A percentile compares a stretch with the other conserved stretches of the same genome.
These are phyloP conservation scores for Vanilla planifolia DNA, from an alignment of 106 monocot genomes.

Conservation along the genomic window DNA sequence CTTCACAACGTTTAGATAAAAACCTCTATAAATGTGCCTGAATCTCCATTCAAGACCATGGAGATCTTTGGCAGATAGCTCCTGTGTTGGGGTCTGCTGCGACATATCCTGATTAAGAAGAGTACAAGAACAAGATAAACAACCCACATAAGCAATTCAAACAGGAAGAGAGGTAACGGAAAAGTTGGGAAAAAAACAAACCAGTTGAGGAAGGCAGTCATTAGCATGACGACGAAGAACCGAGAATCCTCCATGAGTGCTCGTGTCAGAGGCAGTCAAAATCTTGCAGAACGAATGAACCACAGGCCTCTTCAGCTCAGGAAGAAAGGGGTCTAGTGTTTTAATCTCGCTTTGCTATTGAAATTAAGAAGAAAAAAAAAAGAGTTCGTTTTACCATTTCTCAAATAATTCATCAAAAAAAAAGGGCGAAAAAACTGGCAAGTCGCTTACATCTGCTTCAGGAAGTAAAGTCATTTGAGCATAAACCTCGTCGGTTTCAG, in stretches of 20 bases:
- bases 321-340: constrained; percentile 29
- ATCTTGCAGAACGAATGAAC: constrained; percentile 75
- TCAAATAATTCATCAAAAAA: neutral
- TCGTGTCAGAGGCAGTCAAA: constrained; percentile 72
- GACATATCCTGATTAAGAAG: constrained; percentile 39
- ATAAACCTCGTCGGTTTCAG: constrained; percentile 84
- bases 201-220: constrained; percentile 71
- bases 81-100: constrained; percentile 41
- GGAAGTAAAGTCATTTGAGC: constrained; percentile 72
- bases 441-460: constrained; percentile 47
- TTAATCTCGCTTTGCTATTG: constrained; percentile 39
- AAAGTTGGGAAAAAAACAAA: constrained; percentile 10
- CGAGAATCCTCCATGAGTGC: constrained; percentile 86
- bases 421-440: neutral
- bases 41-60: constrained; percentile 61
- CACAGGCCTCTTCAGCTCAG: constrained; percentile 26
- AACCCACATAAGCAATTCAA: neutral
- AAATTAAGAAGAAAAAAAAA: constrained; percentile 8
- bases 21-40: constrained; percentile 60
- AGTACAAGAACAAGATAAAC: neutral
- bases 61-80: constrained; percentile 47
- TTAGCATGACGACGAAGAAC: constrained; percentile 68
- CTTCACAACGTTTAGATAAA: neutral
- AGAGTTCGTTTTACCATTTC: neutral
- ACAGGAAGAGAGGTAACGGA: neutral